Base-by-base conservation (phyloP, 2,329 filamentous ascomycete species). In the Clonostachys solani region DNA sequence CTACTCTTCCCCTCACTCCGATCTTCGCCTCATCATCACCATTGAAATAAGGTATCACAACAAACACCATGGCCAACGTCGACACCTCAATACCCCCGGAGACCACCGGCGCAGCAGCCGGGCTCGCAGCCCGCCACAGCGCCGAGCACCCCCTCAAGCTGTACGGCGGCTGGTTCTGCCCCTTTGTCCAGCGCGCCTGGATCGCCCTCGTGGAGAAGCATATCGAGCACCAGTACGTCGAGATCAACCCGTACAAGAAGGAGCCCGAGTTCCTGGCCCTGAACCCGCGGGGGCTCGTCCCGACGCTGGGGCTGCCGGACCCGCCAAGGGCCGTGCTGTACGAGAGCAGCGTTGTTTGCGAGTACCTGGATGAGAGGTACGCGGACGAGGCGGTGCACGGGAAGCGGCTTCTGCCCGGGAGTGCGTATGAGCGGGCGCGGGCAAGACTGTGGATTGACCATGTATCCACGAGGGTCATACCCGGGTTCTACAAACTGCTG, bases 211-310 rank as follows among this genome's bases (percentile, higher is more conserved):
- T 83, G 57, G 87, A 91, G 61, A 91, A 92, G 63, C 66, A 73
- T 3, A 85, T 90, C 33, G 78, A 80, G 15, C 85, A 92, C 61
- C 83, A 91, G 66, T 89, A 89, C 62, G 73, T 87, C 52, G 84
- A 89, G 69, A 84, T 90, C 49, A 90, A 91, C 63, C 87, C 87
- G 0, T 91, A 91, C 70, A 72, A 83, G 63, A 92, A 92, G 58
- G 81, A 80, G 1, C 65, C 78, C 5, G 81, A 78, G 2, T 83
- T 91, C 29, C 71, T 92, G 18, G 73, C 75, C 9, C 71, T 92
- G 52, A 92, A 92, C 59, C 87, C 87, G 0, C 79, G 86, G 12
- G 87, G 87, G 1, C 73, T 92, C 2, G 84, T 92, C 2, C 89
- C 88, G 1, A 90, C 87, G 0, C 72, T 92, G 2, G 75, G 67